A percentile compares a stretch with the other conserved stretches of the same genome.
Conservation (phyloP, 2,329 filamentous ascomycete species). For the Xylaria arbuscula region DNA sequence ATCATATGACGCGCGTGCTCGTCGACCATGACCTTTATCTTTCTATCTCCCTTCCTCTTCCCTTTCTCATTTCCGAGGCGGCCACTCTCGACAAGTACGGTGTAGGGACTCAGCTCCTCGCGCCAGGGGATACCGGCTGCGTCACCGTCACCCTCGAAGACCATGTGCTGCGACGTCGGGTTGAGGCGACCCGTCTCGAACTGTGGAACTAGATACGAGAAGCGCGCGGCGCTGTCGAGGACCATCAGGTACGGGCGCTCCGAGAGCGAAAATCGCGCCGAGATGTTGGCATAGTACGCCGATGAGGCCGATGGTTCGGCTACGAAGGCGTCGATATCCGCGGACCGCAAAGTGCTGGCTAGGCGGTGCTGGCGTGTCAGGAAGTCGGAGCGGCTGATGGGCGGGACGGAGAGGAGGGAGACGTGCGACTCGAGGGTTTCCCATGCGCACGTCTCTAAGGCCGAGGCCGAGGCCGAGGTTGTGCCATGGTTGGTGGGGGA, state of each 20-base stretch:
- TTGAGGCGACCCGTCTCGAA: slow-evolving; percentile 49
- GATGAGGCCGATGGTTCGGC: slow-evolving; percentile 43
- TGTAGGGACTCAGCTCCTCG: slow-evolving; percentile 46
- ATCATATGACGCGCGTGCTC: slow-evolving; percentile 49
- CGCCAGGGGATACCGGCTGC: slow-evolving; percentile 45
- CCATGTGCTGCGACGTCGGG: slow-evolving; percentile 44
- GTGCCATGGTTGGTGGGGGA: slow-evolving; percentile 6
- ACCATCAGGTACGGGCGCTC: slow-evolving; percentile 48
- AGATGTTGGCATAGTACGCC: slow-evolving; percentile 39
- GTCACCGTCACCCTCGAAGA: slow-evolving; percentile 42
- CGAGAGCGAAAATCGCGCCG: slow-evolving; percentile 45
- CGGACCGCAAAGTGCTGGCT: slow-evolving; percentile 40
- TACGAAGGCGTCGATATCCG: slow-evolving; percentile 47
- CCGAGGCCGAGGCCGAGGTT: slow-evolving; percentile 2
- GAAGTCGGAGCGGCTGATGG: slow-evolving; percentile 45
- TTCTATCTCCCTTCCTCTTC: slow-evolving; percentile 38
- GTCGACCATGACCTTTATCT: slow-evolving; percentile 46
- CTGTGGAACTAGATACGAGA: slow-evolving; percentile 48
- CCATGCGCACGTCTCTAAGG: slow-evolving; percentile 46
- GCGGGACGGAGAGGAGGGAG: slow-evolving; percentile 43
- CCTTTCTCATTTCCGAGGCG: not conserved
- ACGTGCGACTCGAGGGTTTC: slow-evolving; percentile 40
- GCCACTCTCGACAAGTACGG: slow-evolving; percentile 38
- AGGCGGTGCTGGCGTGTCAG: slow-evolving; percentile 44
- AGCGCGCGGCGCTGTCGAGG: slow-evolving; percentile 41